phyloP scores from a whole-genome alignment of 2,329 filamentous ascomycete species.

The Pezicula radicicola region DNA sequence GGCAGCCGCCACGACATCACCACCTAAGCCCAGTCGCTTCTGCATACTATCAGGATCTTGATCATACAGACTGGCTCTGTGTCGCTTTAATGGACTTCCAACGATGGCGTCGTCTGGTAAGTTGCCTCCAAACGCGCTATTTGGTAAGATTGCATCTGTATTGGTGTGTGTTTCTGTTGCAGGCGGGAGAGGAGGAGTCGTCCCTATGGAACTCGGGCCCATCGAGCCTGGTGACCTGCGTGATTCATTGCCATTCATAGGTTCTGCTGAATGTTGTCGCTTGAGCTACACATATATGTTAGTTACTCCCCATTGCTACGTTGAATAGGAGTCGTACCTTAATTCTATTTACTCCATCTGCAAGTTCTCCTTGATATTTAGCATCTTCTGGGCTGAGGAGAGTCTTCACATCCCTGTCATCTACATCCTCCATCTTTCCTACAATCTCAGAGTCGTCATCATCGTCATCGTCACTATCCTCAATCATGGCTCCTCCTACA shows the following conservation, averaged over 20 bases:
- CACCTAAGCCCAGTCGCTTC: conserved; percentile 19
- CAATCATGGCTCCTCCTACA: conserved; percentile 51
- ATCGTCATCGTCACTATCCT: conserved; percentile 73
- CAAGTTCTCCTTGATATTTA: conserved; percentile 69
- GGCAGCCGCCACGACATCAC: conserved; percentile 23
- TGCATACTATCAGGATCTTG: conserved; percentile 36
- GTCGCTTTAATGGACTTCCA: conserved; percentile 74
- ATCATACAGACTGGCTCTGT: conserved; percentile 59
- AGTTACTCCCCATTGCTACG: conserved; percentile 9
- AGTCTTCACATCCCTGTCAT: conserved; percentile 57
- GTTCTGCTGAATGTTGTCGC: conserved; percentile 73
- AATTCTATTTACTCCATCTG: conserved; percentile 79
- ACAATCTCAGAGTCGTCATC: conserved; percentile 66
- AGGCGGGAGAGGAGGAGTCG: conserved; percentile 39
- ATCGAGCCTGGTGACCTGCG: conserved; percentile 44
- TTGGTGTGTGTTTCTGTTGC: conserved; percentile 20
- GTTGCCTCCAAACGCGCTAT: conserved; percentile 40
- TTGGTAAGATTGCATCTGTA: conserved; percentile 25
- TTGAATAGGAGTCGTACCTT: conserved; percentile 51
- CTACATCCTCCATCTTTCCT: conserved; percentile 61
- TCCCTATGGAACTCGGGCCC: conserved; percentile 35
- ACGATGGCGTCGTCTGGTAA: conserved; percentile 45
- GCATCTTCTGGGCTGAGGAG: conserved; percentile 69
- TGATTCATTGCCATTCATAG: conserved; percentile 44
- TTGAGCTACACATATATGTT: conserved; percentile 60